Percentiles rank a stretch among this genome's conserved stretches.
These are phyloP conservation scores for Paratrimastix pyriformis DNA, from an alignment of 78 protist genomes.

Conservation along the genomic window DNA sequence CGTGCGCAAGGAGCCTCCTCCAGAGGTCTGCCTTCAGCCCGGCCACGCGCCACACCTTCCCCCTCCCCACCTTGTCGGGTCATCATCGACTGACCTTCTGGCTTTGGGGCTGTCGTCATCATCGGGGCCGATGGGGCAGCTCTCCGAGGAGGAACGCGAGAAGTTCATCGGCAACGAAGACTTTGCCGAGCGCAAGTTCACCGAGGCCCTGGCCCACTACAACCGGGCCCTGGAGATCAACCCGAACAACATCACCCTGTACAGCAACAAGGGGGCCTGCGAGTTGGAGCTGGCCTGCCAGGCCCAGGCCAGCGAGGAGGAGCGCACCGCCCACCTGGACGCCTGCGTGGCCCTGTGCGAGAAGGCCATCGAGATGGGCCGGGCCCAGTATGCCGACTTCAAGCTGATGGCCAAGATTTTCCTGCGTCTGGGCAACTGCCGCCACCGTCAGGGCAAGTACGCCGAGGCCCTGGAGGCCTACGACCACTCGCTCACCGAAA, in stretches of 20 bases:
- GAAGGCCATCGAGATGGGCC: background rate
- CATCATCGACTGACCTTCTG: too few species aligned
- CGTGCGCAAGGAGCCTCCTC: too few species aligned
- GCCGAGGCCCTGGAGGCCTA: background rate
- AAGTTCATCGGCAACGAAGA: background rate
- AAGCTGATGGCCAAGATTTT: background rate
- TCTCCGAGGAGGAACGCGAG: too few species aligned
- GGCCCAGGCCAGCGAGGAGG: background rate
- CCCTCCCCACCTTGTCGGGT: too few species aligned
- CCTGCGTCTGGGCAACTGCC: background rate
- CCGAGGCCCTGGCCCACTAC: constrained; percentile 36
- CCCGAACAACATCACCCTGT: constrained; percentile 20
- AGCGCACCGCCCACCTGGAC: background rate
- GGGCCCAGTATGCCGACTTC: background rate
- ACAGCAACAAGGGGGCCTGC: constrained; percentile 29
- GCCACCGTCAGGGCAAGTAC: background rate
- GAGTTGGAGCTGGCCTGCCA: background rate
- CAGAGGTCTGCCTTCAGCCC: too few species aligned
- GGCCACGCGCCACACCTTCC: too few species aligned
- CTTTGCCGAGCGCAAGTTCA: background rate
- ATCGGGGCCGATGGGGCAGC: too few species aligned
- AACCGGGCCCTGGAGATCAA: constrained; percentile 26
- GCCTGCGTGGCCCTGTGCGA: background rate
- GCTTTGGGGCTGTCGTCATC: too few species aligned
- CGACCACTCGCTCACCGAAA: background rate